Conservation (phyloP, 2,329 filamentous ascomycete genomes). For the Arthrobotrys musiformis region DNA sequence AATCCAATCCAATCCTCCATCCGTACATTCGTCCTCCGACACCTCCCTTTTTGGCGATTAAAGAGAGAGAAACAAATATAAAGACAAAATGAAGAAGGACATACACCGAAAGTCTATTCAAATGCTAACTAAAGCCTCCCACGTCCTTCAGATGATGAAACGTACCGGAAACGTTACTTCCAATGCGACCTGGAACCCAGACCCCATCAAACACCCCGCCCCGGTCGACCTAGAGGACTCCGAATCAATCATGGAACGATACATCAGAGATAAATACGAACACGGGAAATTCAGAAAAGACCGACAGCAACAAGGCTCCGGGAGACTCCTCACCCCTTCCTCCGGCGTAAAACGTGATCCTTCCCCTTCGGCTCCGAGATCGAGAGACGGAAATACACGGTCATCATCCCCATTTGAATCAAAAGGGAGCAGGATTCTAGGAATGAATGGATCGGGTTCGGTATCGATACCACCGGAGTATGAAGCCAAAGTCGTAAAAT, state of each 20-base stretch:
- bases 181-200: slow-evolving; percentile 89
- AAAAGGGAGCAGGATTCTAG: slow-evolving; percentile 58
- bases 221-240: slow-evolving; percentile 92
- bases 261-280: slow-evolving; percentile 94
- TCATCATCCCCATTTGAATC: slow-evolving; percentile 54
- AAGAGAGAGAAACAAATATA: too few relatives aligned
- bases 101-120: neutral
- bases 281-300: slow-evolving; percentile 68
- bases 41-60: neutral
- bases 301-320: slow-evolving; percentile 63
- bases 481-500: slow-evolving; percentile 74
- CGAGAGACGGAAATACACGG: slow-evolving; percentile 14
- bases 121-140: slow-evolving; percentile 55
- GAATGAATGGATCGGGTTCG: slow-evolving; percentile 55
- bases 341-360: slow-evolving; percentile 62
- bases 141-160: slow-evolving; percentile 80
- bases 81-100: neutral
- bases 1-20: neutral
- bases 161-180: slow-evolving; percentile 85
- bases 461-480: slow-evolving; percentile 57
- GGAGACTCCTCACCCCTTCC: slow-evolving; percentile 67
- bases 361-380: slow-evolving; percentile 31
- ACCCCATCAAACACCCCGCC: slow-evolving; percentile 82
- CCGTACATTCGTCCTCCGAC: neutral
- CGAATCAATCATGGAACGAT: slow-evolving; percentile 93